A percentile compares a stretch with the other conserved stretches of the same genome.
Evolutionary conservation across 2,329 filamentous ascomycete genomes (phyloP).

Genomic region (Cytospora piceicola): DNA sequence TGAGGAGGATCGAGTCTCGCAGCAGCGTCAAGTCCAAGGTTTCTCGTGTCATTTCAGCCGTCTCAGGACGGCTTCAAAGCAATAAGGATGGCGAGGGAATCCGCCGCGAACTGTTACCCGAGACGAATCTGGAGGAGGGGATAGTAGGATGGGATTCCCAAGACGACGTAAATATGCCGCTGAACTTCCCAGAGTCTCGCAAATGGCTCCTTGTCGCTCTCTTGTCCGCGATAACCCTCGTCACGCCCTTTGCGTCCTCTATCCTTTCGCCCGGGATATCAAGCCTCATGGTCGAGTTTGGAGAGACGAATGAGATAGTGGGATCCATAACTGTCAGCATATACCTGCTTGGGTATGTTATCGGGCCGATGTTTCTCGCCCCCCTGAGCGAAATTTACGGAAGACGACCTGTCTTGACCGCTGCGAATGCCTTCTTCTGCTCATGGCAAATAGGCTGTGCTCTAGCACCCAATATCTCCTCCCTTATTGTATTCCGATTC

Average conservation of each 20-base stretch:
- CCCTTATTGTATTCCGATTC: constrained; percentile 63
- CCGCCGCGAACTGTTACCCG: constrained; percentile 45
- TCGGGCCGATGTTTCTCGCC: constrained; percentile 61
- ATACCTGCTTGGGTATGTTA: constrained; percentile 62
- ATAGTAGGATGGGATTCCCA: constrained; percentile 64
- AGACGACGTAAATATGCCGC: constrained; percentile 60
- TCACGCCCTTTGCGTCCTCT: constrained; percentile 68
- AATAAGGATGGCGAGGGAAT: constrained; percentile 37
- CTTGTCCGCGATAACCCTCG: constrained; percentile 64
- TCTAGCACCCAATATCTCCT: constrained; percentile 55
- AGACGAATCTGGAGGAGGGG: constrained; percentile 55
- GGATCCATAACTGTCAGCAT: constrained; percentile 62
- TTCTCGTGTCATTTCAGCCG: constrained; percentile 37
- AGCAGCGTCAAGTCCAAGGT: constrained; percentile 35
- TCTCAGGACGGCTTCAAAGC: constrained; percentile 36
- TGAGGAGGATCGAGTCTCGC: constrained; percentile 33
- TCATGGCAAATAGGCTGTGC: constrained; percentile 68
- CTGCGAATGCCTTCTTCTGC: constrained; percentile 63
- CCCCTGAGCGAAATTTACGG: constrained; percentile 69
- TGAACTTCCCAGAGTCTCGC: constrained; percentile 58
- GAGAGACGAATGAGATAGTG: constrained; percentile 46
- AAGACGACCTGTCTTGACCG: constrained; percentile 58
- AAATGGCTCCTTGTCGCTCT: constrained; percentile 63
- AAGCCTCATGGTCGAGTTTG: constrained; percentile 50
- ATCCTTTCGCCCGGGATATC: constrained; percentile 58